Evolutionary conservation across 345 rosid species (phyloP), one percentile per base, ranked within the genome.

Genomic region (Trapa incisa): DNA sequence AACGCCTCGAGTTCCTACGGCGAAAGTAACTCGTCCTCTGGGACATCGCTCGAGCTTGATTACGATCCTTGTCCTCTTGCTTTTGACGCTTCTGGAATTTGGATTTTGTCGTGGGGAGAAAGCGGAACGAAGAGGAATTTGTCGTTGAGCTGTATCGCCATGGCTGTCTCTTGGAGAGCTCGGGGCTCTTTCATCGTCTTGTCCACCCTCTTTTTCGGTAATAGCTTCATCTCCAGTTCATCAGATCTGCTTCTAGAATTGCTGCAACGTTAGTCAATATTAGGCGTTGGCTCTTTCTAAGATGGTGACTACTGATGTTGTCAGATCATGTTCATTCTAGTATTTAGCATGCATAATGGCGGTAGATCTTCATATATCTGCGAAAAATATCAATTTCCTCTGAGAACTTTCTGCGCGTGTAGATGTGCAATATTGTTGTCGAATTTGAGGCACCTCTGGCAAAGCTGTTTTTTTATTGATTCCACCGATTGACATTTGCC

Each of bases 101-200:
- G 11, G 48, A 11, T 22, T 22, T 22, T 22, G 29, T 6, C 3
- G 35, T 29, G 60, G 6, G 35, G 6, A 38, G 62, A 22, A 11
- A 35, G 68, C 47, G 53, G 47, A 73, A 53, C 64, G 8, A 8
- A 42, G 53, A 13, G 39, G 15, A 3, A 33, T 33, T 35, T 72
- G 84, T 3, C 36, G 3, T 38, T 3, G 37, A 38, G 36, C 53
- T 15, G 36, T 6, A 32, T 70, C 62, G 74, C 61, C 73, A 87
- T 87, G 92, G 84, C 80, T 56, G 72, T 82, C 89, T 77, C 77
- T 58, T 71, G 75, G 81, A 73, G 82, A 82, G 85, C 88, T 64
- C 79, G 82, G 66, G 77, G 86, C 38, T 72, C 80, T 36, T 62
- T 71, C 17, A 76, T 83, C 42, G 84, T 79, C 41, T 57, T 78